A percentile compares a stretch with the other conserved stretches of the same genome.
phyloP scores from a whole-genome alignment of 495 filamentous ascomycete genomes.

The Trichoderma orchidacearum region DNA sequence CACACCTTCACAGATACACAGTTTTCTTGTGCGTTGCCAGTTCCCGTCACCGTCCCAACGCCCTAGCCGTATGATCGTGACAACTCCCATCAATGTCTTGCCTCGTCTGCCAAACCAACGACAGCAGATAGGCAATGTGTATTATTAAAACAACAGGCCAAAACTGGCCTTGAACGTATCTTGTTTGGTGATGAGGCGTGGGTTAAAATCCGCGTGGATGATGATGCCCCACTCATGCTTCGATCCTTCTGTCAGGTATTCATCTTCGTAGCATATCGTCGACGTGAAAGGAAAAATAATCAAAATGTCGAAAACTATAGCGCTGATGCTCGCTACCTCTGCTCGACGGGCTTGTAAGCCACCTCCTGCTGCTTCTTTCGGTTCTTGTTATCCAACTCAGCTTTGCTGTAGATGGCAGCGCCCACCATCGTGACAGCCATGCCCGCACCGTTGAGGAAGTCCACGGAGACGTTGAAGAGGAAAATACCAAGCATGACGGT shows the following conservation, averaged over 20 bases:
- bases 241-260: not conserved
- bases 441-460: conserved; percentile 28
- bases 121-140: not conserved
- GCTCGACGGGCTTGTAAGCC: not conserved
- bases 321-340: not conserved
- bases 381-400: conserved; percentile 17
- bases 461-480: conserved; percentile 36
- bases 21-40: not conserved
- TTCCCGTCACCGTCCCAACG: not conserved
- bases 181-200: not conserved
- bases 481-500: conserved; percentile 40
- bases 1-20: not conserved
- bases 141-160: not conserved
- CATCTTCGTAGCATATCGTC: conserved; percentile 1
- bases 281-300: not conserved
- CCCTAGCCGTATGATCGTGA: not conserved
- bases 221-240: not conserved
- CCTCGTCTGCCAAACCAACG: not conserved
- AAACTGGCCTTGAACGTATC: not conserved
- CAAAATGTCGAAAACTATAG: not conserved
- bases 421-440: conserved; percentile 31
- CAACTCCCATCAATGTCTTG: not conserved
- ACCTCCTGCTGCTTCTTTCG: not conserved
- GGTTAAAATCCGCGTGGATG: not conserved
- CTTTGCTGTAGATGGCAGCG: conserved; percentile 31